These are phyloP conservation scores for Penicillium herquei DNA, from an alignment of 495 filamentous ascomycete genomes.

Conservation along the genomic window DNA sequence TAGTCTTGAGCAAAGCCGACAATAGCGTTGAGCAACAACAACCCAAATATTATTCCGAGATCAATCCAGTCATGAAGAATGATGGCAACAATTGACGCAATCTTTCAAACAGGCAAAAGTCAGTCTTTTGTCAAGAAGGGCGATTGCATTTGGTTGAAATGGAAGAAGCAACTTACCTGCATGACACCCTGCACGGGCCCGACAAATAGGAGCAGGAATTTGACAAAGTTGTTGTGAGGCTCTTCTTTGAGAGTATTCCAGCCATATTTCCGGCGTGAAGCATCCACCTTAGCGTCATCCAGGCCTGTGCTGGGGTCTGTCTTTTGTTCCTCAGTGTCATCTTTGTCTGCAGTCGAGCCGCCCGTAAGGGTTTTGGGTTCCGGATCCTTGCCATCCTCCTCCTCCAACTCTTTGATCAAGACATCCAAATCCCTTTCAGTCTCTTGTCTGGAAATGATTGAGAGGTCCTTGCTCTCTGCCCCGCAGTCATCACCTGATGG, in stretches of 20 bases:
- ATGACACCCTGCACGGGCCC: slow-evolving; percentile 94
- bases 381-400: slow-evolving; percentile 67
- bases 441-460: neutral
- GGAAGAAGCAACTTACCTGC: slow-evolving; percentile 56
- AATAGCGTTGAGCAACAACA: slow-evolving; percentile 74
- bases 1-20: slow-evolving; percentile 89
- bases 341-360: slow-evolving; percentile 25
- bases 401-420: slow-evolving; percentile 81
- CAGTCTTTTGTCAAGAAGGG: neutral
- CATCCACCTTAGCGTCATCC: slow-evolving; percentile 61
- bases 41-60: slow-evolving; percentile 73
- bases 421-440: slow-evolving; percentile 70
- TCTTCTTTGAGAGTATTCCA: slow-evolving; percentile 88
- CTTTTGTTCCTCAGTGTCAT: slow-evolving; percentile 47
- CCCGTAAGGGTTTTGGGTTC: slow-evolving; percentile 49
- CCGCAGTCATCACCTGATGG: neutral
- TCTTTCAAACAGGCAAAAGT: slow-evolving; percentile 38
- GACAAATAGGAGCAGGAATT: slow-evolving; percentile 82
- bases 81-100: slow-evolving; percentile 71
- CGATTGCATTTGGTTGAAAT: neutral
- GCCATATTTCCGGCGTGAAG: slow-evolving; percentile 71
- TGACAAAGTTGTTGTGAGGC: slow-evolving; percentile 78
- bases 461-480: neutral
- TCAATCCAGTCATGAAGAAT: slow-evolving; percentile 77
- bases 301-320: slow-evolving; percentile 72